Base-by-base conservation (phyloP, 2,329 filamentous ascomycete genomes). In the Nemania sp. region DNA sequence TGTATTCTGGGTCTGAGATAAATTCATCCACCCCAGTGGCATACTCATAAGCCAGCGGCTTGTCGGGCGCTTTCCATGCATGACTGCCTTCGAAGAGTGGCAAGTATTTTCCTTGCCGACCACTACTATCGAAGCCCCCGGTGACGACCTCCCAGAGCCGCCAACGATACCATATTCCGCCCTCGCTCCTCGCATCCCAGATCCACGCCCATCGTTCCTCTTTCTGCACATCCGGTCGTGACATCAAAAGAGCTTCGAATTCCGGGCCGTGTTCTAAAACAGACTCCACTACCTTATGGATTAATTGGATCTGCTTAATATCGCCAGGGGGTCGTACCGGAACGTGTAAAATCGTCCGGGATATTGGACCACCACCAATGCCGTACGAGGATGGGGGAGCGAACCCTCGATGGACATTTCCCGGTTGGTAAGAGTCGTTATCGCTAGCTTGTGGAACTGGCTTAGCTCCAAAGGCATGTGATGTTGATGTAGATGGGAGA, bases 161-260 rank as follows among this genome's bases (percentile, higher is more conserved):
- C 92, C 93, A 98, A 51, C 96, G 90, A 79, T 98, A 98, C 87
- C 94, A 99, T 18, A 97, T 88, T 18, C 92, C 95, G 27, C 89
- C 94, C 70, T 86, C 84, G 75, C 90, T 94, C 72, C 90, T 87
- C 22, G 94, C 87, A 78, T 98, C 92, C 90, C 93, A 99, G 5
- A 99, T 84, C 92, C 94, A 99, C 0, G 94, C 92, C 90, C 95
- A 98, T 72, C 91, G 94, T 78, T 97, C 93, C 67, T 97, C 93
- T 47, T 86, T 87, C 77, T 97, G 93, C 0, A 98, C 92, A 62
- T 94, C 89, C 0, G 92, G 88, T 20, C 93, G 86, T 57, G 90
- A 91, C 96, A 98, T 98, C 6, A 99, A 86, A 1, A 97, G 84
- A 5, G 94, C 94, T 80, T 99, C 96, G 68, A 97, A 97, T 75